These are phyloP conservation scores for Kodamaea suecica DNA, from an alignment of 1,139 yeast genomes.

Conservation along the genomic window DNA sequence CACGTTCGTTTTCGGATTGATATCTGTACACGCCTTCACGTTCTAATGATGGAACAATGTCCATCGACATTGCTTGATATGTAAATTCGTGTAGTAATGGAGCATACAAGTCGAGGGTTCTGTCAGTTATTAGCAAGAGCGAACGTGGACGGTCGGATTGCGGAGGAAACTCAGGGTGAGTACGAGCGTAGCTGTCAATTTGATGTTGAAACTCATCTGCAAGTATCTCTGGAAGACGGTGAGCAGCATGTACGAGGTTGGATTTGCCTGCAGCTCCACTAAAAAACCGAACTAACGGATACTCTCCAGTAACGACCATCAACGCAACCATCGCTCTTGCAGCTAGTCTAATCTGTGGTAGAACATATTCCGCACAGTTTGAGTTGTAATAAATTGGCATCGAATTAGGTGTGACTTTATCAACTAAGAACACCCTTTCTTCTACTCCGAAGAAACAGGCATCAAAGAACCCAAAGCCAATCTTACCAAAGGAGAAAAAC, in stretches of 20 bases:
- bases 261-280: slow-evolving; percentile 30
- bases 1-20: slow-evolving; percentile 58
- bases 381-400: slow-evolving; percentile 73
- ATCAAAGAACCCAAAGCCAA: slow-evolving; percentile 26
- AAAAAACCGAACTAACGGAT: slow-evolving; percentile 79
- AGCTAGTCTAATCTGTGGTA: slow-evolving; percentile 54
- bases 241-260: slow-evolving; percentile 41
- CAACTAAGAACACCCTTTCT: slow-evolving; percentile 38
- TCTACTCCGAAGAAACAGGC: slow-evolving; percentile 36
- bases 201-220: slow-evolving; percentile 71
- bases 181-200: slow-evolving; percentile 72
- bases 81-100: slow-evolving; percentile 88
- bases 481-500: slow-evolving; percentile 31
- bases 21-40: slow-evolving; percentile 58
- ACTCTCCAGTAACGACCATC: slow-evolving; percentile 81
- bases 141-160: slow-evolving; percentile 65
- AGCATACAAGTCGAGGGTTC: slow-evolving; percentile 79
- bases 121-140: slow-evolving; percentile 70
- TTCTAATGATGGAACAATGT: slow-evolving; percentile 52
- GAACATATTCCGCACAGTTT: slow-evolving; percentile 60
- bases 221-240: slow-evolving; percentile 65
- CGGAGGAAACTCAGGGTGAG: slow-evolving; percentile 61
- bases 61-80: slow-evolving; percentile 94
- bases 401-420: slow-evolving; percentile 46
- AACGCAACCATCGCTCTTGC: slow-evolving; percentile 65